Evolutionary conservation across 176 grass and related monocot species (phyloP), one percentile per base, ranked within the genome.

Genomic region (Bonia amplexicaulis): DNA sequence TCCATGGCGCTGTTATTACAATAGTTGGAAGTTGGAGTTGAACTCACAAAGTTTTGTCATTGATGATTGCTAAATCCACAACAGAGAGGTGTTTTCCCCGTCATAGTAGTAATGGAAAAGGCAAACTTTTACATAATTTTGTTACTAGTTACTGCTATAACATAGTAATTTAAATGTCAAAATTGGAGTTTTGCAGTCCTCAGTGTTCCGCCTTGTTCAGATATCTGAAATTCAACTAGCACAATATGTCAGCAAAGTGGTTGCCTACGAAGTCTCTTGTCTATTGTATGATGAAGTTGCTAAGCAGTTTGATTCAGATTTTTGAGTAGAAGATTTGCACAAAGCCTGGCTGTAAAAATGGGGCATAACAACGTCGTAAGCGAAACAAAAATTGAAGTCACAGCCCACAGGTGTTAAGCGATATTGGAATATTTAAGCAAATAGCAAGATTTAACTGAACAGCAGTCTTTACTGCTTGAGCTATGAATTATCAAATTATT

Each of bases 181-280:
- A 87, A 66, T 6, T 55, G 37, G 17, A 40, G 9, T 68, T 31
- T 57, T 49, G 7, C 31, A 15, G 15, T 76, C 47, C 47, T 42
- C 59, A n/a, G 33, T 68, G 72, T 41, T 66, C n/a, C 2, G 3
- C 47, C 16, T 54, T 4, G 2, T 45, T 85, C n/a, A 45, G 15
- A 42, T 67, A 66, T 40, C 73, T 44, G 2, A 78, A 85, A 55
- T 44, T 82, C 45, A 35, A 85, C 54, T 72, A 86, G 35, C 9
- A 67, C 53, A 40, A 35, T 23, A 39, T 87, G 57, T 51, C 27
- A 74, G 57, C 39, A 10, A 84, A 47, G 58, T 84, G 27, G 33
- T 60, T 82, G 66, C 75, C 25, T 77, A 55, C 27, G 20, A 13
- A 71, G 17, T 53, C 7, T 44, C 53, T 75, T 23, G 53, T 23